Base-by-base conservation (phyloP, 2,329 filamentous ascomycete genomes). In the Calonectria hawksworthii region DNA sequence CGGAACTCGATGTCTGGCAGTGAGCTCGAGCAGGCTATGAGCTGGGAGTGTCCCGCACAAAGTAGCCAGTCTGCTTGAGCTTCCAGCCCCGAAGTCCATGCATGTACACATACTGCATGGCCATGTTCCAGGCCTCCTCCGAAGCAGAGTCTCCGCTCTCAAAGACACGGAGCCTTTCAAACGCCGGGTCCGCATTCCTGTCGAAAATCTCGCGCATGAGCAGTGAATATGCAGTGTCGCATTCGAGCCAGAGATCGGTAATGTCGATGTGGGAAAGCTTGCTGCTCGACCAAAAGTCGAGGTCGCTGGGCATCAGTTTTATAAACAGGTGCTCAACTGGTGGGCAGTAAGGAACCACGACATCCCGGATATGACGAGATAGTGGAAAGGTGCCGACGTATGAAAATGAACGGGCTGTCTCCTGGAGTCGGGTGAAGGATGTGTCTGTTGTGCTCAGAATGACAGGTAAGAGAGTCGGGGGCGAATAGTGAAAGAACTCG, bases 381-480 rank as follows among this genome's bases (percentile, higher is more conserved):
- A 93, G 91, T 0, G 94, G 93, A 78, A 95, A 95, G 10, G 94
- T 90, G 47, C 91, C 92, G 4, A 93, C 88, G 81, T 94, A 94
- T 70, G 86, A 87, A 63, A 94, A 83, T 26, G 88, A 85, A 18
- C 85, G 84, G 56, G 93, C 82, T 7, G 86, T 86, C 10, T 82
- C 74, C 81, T 79, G 74, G 79, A 82, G 77, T 36, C 79, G 74
- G 76, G 86, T 79, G 74, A 87, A 85, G 64, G 84, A 82, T 59
- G 83, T 79, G 76, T 86, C 84, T 41, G 86, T 83, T 61, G 83
- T 78, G 23, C 88, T 88, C 23, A 90, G 82, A 8, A 92, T 84
- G 16, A 89, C 87, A 28, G 87, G 87, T 1, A 94, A 85, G 71
- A 94, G 87, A 18, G 92, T 92, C 0, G 92, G 93, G 9, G 93